These are phyloP conservation scores for Neospermospora avenae DNA, from an alignment of 2,329 filamentous ascomycete species.

Conservation along the genomic window DNA sequence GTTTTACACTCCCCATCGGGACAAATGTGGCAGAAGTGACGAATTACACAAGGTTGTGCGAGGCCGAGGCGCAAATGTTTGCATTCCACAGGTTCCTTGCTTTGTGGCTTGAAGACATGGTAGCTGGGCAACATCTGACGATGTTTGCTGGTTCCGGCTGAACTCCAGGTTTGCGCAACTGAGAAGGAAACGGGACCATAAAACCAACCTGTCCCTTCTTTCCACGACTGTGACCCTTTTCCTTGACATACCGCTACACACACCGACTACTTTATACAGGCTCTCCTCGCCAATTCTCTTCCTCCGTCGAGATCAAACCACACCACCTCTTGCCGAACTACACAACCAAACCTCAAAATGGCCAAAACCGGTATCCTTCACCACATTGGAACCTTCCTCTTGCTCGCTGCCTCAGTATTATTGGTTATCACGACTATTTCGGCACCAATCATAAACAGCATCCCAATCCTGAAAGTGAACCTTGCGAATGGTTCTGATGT, in stretches of 20 bases:
- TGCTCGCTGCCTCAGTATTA: constrained; percentile 53
- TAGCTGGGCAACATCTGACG: not conserved
- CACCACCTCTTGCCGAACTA: not conserved
- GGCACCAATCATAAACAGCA: constrained; percentile 53
- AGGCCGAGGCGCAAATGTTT: not conserved
- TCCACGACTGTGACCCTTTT: not conserved
- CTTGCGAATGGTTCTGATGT: constrained; percentile 42
- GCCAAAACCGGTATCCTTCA: constrained; percentile 40
- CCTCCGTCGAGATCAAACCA: not conserved
- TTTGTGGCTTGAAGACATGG: not conserved
- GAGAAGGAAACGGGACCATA: not conserved
- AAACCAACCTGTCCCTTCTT: not conserved
- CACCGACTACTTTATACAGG: not conserved
- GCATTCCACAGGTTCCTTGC: not conserved
- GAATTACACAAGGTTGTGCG: not conserved
- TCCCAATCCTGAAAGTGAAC: constrained; percentile 51
- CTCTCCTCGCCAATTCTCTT: not conserved
- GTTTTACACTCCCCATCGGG: not conserved
- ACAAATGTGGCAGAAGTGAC: not conserved
- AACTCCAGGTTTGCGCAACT: not conserved
- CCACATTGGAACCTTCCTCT: constrained; percentile 55
- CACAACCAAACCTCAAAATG: constrained; percentile 23
- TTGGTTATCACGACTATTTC: constrained; percentile 57
- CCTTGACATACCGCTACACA: not conserved
- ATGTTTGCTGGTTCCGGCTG: not conserved